Evolutionary conservation across 2,329 filamentous ascomycete species (phyloP).

Genomic region (Diaporthe nobilis): DNA sequence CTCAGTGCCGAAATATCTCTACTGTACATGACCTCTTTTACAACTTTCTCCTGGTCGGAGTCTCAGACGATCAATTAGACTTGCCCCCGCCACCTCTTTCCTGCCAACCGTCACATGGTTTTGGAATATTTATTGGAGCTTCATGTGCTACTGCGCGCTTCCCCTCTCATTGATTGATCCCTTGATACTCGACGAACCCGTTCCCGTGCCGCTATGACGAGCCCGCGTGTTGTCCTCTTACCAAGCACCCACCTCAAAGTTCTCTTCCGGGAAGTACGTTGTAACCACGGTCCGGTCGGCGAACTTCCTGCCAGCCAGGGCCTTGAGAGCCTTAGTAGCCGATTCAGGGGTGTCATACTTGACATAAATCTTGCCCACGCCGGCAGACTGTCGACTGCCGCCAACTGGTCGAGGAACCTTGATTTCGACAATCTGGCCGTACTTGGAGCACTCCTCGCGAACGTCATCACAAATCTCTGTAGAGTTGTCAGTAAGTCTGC

Average conservation of each 20-base stretch:
- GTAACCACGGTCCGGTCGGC: constrained; percentile 96
- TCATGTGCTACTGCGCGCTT: background rate
- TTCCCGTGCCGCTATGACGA: background rate
- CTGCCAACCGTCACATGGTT: background rate
- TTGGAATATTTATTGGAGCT: constrained; percentile 6
- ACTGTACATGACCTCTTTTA: constrained; percentile 9
- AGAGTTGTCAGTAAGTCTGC: background rate
- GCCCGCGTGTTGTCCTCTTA: constrained; percentile 57
- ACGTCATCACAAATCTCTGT: constrained; percentile 97
- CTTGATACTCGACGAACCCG: background rate
- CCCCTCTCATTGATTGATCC: too few relatives aligned
- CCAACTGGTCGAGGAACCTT: constrained; percentile 92
- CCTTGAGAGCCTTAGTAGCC: constrained; percentile 86
- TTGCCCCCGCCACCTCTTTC: too few relatives aligned
- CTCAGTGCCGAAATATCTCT: background rate
- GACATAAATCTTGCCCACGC: constrained; percentile 97
- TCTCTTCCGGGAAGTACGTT: constrained; percentile 98
- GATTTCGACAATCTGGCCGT: constrained; percentile 85
- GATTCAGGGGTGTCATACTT: constrained; percentile 87
- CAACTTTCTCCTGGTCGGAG: background rate
- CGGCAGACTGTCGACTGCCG: constrained; percentile 85
- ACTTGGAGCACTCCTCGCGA: constrained; percentile 92
- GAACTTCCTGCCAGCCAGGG: constrained; percentile 96
- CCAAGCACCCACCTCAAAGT: constrained; percentile 94
- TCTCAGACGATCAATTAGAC: background rate